phyloP scores from a whole-genome alignment of 768 basidiomycete genomes.

The Pleurotus eryngii region DNA sequence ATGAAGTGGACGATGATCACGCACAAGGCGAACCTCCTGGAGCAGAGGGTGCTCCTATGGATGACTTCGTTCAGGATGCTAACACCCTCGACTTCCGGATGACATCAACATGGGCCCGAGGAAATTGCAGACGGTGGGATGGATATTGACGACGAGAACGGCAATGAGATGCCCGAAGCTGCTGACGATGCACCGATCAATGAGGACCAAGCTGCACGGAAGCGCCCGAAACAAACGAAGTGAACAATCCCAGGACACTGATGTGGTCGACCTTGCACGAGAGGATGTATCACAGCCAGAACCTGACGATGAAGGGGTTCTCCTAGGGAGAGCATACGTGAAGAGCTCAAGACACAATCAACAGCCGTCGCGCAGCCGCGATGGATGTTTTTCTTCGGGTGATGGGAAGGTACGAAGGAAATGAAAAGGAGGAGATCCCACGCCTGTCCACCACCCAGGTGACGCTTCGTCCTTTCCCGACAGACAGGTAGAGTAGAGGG shows the following conservation, averaged over 20 bases:
- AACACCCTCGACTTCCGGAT: slow-evolving; percentile 88
- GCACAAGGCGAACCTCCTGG: slow-evolving; percentile 35
- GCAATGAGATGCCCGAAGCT: background rate
- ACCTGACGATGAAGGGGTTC: slow-evolving; percentile 21
- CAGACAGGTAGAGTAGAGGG: slow-evolving; percentile 23
- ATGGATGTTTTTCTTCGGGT: slow-evolving; percentile 40
- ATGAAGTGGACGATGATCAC: slow-evolving; percentile 18
- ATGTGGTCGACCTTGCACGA: slow-evolving; percentile 16
- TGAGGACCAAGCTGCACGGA: slow-evolving; percentile 26
- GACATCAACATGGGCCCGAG: slow-evolving; percentile 59
- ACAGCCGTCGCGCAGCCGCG: slow-evolving; percentile 38
- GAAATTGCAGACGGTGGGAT: slow-evolving; percentile 33
- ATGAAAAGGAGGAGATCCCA: slow-evolving; percentile 19
- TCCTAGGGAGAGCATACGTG: too few relatives aligned
- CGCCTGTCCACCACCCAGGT: too few relatives aligned
- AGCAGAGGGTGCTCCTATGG: slow-evolving; percentile 63
- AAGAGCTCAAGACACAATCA: slow-evolving; percentile 27
- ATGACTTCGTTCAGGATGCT: slow-evolving; percentile 74
- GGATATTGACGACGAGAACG: slow-evolving; percentile 28
- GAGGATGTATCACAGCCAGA: slow-evolving; percentile 15
- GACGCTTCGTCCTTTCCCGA: slow-evolving; percentile 12
- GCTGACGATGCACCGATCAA: slow-evolving; percentile 9
- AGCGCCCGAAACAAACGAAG: slow-evolving; percentile 16
- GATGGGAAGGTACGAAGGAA: slow-evolving; percentile 35
- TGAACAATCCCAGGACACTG: slow-evolving; percentile 26